Percentiles rank a stretch among this genome's conserved stretches.
These are phyloP conservation scores for Aspergillus carlsbadensis DNA, from an alignment of 495 filamentous ascomycete species.

Conservation along the genomic window DNA sequence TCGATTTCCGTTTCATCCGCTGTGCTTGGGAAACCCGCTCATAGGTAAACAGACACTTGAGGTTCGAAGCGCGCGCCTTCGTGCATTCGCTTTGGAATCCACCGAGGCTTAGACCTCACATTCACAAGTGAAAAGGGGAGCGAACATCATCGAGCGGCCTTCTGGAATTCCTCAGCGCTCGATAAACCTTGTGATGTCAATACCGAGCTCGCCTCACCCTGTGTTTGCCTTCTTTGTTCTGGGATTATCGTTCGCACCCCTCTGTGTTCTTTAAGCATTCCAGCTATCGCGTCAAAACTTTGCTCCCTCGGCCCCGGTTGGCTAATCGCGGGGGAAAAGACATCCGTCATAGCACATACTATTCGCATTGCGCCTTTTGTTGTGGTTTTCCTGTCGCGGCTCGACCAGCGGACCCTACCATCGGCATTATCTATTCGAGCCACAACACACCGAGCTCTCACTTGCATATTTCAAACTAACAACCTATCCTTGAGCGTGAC, in stretches of 20 bases:
- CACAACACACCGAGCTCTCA: neutral
- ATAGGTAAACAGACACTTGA: conserved; percentile 9
- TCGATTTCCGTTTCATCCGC: conserved; percentile 17
- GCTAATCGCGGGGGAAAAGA: conserved; percentile 16
- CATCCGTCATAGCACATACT: conserved; percentile 12
- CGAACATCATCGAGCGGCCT: conserved; percentile 9
- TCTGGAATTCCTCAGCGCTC: conserved; percentile 16
- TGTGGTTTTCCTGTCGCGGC: conserved; percentile 15
- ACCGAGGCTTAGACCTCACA: conserved; percentile 8
- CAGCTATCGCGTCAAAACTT: conserved; percentile 11
- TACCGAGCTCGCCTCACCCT: conserved; percentile 15
- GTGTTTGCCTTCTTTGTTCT: conserved; percentile 14
- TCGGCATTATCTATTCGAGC: neutral
- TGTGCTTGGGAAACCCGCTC: conserved; percentile 11
- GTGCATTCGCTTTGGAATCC: conserved; percentile 12
- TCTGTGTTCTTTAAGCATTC: conserved; percentile 19
- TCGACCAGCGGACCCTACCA: neutral
- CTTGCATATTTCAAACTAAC: neutral
- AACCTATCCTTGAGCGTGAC: neutral
- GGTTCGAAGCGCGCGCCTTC: conserved; percentile 20
- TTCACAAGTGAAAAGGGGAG: conserved; percentile 10
- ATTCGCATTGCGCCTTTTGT: conserved; percentile 6
- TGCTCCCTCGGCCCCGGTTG: conserved; percentile 11
- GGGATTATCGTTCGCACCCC: conserved; percentile 10
- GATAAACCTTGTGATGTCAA: conserved; percentile 22